Conservation (phyloP, 331 rosid genomes). For the Stylosanthes scabra region DNA sequence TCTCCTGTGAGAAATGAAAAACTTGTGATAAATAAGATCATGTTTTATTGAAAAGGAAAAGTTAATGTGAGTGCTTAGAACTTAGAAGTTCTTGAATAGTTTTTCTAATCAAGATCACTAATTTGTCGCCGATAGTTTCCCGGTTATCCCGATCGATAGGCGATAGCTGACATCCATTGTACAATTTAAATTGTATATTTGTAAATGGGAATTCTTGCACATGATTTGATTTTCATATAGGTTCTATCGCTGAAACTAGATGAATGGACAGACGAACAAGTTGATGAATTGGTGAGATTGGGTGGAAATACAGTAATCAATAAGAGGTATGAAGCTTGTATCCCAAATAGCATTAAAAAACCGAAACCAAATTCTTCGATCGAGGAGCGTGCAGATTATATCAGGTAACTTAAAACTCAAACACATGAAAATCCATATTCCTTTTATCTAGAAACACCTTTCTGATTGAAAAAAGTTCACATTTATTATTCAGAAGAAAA, state of each 20-base stretch:
- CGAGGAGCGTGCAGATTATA: slow-evolving; percentile 83
- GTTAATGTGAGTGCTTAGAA: neutral
- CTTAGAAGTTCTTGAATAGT: neutral
- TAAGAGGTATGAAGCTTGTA: slow-evolving; percentile 74
- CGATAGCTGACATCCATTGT: neutral
- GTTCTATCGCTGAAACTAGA: slow-evolving; percentile 93
- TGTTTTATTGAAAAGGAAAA: neutral
- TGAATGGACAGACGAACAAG: slow-evolving; percentile 90
- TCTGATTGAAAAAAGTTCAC: slow-evolving; percentile 19
- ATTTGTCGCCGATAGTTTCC: neutral
- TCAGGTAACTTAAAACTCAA: slow-evolving; percentile 58
- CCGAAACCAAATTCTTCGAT: slow-evolving; percentile 74
- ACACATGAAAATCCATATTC: neutral
- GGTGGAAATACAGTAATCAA: slow-evolving; percentile 86
- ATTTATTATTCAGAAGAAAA: slow-evolving; percentile 74
- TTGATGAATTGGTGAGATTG: slow-evolving; percentile 58
- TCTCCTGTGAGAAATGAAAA: neutral
- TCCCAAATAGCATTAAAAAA: slow-evolving; percentile 59
- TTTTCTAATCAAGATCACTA: slow-evolving; percentile 6
- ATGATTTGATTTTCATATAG: slow-evolving; percentile 48
- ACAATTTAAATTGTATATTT: neutral
- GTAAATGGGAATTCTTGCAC: slow-evolving; percentile 31
- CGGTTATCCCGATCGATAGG: too few relatives aligned
- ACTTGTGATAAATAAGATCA: neutral
- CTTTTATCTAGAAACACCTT: slow-evolving; percentile 3